These are phyloP conservation scores for Lobosporangium transversale DNA, from an alignment of 192 early-diverging fungal species.

Conservation along the genomic window DNA sequence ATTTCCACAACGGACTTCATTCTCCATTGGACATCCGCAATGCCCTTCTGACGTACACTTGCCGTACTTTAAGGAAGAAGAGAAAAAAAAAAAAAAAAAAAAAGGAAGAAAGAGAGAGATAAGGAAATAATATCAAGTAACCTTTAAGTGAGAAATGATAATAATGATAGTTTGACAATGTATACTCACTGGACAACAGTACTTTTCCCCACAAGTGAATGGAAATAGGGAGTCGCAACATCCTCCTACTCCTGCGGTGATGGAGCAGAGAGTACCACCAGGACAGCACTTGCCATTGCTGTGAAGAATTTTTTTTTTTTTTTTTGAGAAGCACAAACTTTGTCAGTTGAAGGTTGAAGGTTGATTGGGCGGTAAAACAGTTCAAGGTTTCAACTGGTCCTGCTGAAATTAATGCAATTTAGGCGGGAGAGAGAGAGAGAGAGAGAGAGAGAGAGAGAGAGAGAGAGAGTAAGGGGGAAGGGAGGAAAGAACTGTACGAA, in stretches of 20 bases:
- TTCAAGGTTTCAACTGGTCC: too few species aligned
- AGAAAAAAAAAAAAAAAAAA: not conserved
- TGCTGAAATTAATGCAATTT: too few species aligned
- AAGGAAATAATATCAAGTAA: too few species aligned
- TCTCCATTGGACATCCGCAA: constrained; percentile 3
- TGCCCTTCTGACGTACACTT: constrained; percentile 6
- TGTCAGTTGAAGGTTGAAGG: too few species aligned
- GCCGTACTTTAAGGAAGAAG: not conserved
- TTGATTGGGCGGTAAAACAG: too few species aligned
- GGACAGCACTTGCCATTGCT: constrained; percentile 14
- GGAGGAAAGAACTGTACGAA: not conserved
- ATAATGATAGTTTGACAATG: too few species aligned
- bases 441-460: too few species aligned
- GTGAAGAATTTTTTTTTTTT: too few species aligned
- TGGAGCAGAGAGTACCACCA: not conserved
- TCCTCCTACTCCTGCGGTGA: constrained; percentile 2
- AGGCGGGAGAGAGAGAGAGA: too few species aligned
- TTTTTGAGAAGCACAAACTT: too few species aligned
- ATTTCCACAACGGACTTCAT: constrained; percentile 8
- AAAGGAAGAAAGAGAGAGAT: not conserved
- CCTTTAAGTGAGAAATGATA: too few species aligned
- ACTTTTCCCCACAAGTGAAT: constrained; percentile 12
- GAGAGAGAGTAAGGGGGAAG: not conserved
- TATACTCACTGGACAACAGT: constrained; percentile 23
- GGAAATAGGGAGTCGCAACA: constrained; percentile 7